Evolutionary conservation across 2,329 filamentous ascomycete genomes (phyloP).

Genomic region (Pyrenophora seminiperda): DNA sequence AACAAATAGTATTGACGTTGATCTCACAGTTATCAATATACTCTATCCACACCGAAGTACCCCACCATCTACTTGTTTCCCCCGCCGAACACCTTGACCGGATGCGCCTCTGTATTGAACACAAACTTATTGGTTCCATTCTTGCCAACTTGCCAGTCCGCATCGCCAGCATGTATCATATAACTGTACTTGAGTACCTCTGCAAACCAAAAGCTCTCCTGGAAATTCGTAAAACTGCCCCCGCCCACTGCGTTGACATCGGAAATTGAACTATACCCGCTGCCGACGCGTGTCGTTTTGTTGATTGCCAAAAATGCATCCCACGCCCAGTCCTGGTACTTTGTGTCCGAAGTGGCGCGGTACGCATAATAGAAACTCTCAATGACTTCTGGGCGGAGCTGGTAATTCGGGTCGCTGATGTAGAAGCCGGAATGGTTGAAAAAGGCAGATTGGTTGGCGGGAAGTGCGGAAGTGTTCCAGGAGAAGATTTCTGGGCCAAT

Average conservation of each 20-base stretch:
- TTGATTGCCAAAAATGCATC: constrained; percentile 74
- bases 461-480: constrained; percentile 45
- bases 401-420: constrained; percentile 65
- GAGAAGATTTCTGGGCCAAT: constrained; percentile 73
- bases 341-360: constrained; percentile 73
- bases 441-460: constrained; percentile 57
- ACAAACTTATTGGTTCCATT: constrained; percentile 61
- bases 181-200: constrained; percentile 87
- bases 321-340: constrained; percentile 86
- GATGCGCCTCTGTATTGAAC: constrained; percentile 70
- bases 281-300: constrained; percentile 64
- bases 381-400: constrained; percentile 78
- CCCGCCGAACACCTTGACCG: constrained; percentile 53
- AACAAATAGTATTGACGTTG: too few relatives aligned
- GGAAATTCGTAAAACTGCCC: constrained; percentile 68
- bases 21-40: neutral
- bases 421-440: constrained; percentile 74
- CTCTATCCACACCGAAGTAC: neutral
- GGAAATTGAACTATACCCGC: constrained; percentile 68
- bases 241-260: constrained; percentile 70
- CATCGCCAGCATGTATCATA: constrained; percentile 68
- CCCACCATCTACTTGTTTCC: neutral
- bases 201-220: constrained; percentile 88
- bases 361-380: constrained; percentile 89
- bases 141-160: constrained; percentile 61